phyloP scores from a whole-genome alignment of 2,329 filamentous ascomycete genomes.

The Xylariaceae sp. region DNA sequence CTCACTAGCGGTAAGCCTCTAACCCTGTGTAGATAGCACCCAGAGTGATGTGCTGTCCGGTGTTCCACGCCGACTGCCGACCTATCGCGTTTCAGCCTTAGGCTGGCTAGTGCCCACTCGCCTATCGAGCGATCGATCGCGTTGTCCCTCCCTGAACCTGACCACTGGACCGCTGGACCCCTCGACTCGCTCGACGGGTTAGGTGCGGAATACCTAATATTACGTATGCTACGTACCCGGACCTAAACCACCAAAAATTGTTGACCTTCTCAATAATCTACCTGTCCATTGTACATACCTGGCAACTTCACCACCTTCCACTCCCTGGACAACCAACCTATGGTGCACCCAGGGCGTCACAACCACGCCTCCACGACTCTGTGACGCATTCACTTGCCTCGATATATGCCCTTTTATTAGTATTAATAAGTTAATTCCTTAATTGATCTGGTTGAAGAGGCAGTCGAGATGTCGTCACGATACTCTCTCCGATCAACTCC shows the following conservation, averaged over 20 bases:
- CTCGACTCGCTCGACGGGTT: too few species aligned
- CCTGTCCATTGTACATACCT: neutral
- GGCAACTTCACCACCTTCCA: neutral
- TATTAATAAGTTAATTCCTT: neutral
- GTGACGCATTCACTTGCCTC: slow-evolving; percentile 26
- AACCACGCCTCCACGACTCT: neutral
- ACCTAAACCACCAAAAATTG: neutral
- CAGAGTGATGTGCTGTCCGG: neutral
- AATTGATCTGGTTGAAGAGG: neutral
- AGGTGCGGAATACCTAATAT: neutral
- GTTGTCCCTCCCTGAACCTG: neutral
- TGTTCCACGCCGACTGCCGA: neutral
- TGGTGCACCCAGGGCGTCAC: neutral
- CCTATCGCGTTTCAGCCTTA: neutral
- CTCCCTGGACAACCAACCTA: neutral
- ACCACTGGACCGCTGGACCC: too few species aligned
- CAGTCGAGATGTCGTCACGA: slow-evolving; percentile 19
- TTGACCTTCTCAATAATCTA: neutral
- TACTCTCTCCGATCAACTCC: slow-evolving; percentile 23
- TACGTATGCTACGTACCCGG: neutral
- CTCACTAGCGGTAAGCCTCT: neutral
- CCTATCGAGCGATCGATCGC: neutral
- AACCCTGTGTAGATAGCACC: neutral
- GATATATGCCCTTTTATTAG: slow-evolving; percentile 26
- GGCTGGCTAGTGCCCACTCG: neutral